Evolutionary conservation across 164 flowering plant species (phyloP), one percentile per base, ranked within the genome.

Genomic region (Macadamia tetraphylla): DNA sequence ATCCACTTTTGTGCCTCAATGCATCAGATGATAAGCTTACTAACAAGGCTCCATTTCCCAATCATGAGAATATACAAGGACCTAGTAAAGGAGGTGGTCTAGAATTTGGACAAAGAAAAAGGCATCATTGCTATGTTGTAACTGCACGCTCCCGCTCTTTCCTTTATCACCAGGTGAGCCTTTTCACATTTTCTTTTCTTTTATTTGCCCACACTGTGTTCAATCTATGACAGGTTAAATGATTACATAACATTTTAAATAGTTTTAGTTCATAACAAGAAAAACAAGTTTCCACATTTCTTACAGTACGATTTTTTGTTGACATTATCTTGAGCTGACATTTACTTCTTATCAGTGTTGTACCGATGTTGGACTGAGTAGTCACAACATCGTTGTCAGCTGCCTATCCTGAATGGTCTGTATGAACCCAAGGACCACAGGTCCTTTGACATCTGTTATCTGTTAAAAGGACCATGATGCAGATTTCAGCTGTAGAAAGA

Each of bases 121-220:
- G 74, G 43, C 94, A 92, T 62, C 88, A 86, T 49, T 89, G 90
- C 71, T 84, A 74, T 75, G 86, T 90, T 43, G 79, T 95, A 40
- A 92, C 91, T 60, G 89, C 94, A 69, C 86, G 98, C 30, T 85
- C 96, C 29, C 91, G 90, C 51, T 81, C 99, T 60, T 95, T 92
- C 75, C 96, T 95, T 29, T 95, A 95, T 71, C 99, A 92, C 76
- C 98, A 95, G 99, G 99, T 94, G 58, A 14, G 70, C 35, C 56
- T 61, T 63, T 14, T 46, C 8, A 55, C 60, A 10, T 60, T 68
- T 57, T 63, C 43, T 35, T 1, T 40, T 58, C 44, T 57, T 0
- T 12, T 63, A 32, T 44, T 49, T 8, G 44, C 63, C 8, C 12
- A n/a, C 23, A 56, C 31, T 40, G 13, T 55, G 30, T 40, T 15